Evolutionary conservation across 192 early-diverging fungal genomes (phyloP).

Genomic region (Mortierella alpina): DNA sequence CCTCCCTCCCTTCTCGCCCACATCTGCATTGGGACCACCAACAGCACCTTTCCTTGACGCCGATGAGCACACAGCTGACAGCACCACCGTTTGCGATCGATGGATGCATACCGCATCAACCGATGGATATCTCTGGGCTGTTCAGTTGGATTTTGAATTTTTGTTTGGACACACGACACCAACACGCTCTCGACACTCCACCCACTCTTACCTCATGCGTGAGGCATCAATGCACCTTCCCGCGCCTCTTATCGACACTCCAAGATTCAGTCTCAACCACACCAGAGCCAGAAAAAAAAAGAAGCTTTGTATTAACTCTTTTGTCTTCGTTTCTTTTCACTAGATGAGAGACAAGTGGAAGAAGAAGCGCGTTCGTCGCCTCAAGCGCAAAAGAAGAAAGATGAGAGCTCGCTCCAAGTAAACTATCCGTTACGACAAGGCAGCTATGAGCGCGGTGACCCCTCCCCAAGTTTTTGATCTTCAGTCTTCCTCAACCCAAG

Average conservation of each 20-base stretch:
- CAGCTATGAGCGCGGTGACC: constrained; percentile 28
- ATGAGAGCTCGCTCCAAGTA: constrained; percentile 58
- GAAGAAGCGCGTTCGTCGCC: constrained; percentile 56
- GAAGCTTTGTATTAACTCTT: too few species aligned
- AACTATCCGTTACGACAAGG: constrained; percentile 17
- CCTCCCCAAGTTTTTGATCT: neutral
- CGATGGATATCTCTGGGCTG: too few species aligned
- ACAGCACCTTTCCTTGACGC: too few species aligned
- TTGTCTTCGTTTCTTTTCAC: neutral
- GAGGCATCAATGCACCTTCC: too few species aligned
- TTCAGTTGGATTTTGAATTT: neutral
- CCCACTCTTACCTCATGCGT: neutral
- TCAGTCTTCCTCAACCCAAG: too few species aligned
- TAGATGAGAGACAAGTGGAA: constrained; percentile 60
- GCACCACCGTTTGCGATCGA: neutral
- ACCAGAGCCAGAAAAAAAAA: too few species aligned
- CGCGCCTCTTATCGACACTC: neutral
- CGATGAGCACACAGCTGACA: neutral
- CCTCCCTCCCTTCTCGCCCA: too few species aligned
- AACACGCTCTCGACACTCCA: neutral
- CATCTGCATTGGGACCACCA: too few species aligned
- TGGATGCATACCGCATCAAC: too few species aligned
- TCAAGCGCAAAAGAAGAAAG: constrained; percentile 59
- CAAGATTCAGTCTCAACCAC: neutral
- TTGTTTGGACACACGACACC: too few species aligned